Evolutionary conservation across 129 eudicot species (phyloP).

Genomic region (Flaveria linearis): DNA sequence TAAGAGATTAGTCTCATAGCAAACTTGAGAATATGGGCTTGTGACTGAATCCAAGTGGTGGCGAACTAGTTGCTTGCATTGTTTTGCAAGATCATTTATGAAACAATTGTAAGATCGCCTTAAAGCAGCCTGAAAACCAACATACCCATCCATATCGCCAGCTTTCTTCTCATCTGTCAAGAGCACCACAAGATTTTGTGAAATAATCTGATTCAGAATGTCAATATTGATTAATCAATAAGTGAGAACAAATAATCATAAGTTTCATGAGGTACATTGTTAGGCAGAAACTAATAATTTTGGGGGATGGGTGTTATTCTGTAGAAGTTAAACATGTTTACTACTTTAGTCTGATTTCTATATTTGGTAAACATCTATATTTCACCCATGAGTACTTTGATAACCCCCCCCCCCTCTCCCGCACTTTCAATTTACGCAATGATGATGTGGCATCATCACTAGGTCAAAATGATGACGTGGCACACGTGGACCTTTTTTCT

Average conservation of each 20-base stretch:
- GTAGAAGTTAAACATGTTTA: not conserved
- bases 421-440: too few species aligned
- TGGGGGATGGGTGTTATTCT: too few species aligned
- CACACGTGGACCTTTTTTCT: too few species aligned
- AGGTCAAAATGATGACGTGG: not conserved
- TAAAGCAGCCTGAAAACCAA: constrained; percentile 91
- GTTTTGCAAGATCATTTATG: constrained; percentile 65
- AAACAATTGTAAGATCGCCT: constrained; percentile 81
- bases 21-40: constrained; percentile 87
- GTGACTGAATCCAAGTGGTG: constrained; percentile 98
- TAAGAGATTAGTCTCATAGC: constrained; percentile 57
- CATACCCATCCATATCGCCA: constrained; percentile 92
- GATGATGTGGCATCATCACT: not conserved
- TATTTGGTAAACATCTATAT: not conserved
- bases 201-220: constrained; percentile 5
- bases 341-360: not conserved
- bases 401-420: too few species aligned
- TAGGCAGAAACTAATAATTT: too few species aligned
- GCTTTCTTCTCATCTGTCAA: constrained; percentile 57
- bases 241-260: not conserved
- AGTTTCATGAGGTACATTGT: not conserved
- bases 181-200: constrained; percentile 6
- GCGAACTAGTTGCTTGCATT: constrained; percentile 84
- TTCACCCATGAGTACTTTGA: not conserved
- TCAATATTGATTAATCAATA: not conserved